Evolutionary conservation across 2,329 filamentous ascomycete genomes (phyloP).

Genomic region (Xylaria digitata): DNA sequence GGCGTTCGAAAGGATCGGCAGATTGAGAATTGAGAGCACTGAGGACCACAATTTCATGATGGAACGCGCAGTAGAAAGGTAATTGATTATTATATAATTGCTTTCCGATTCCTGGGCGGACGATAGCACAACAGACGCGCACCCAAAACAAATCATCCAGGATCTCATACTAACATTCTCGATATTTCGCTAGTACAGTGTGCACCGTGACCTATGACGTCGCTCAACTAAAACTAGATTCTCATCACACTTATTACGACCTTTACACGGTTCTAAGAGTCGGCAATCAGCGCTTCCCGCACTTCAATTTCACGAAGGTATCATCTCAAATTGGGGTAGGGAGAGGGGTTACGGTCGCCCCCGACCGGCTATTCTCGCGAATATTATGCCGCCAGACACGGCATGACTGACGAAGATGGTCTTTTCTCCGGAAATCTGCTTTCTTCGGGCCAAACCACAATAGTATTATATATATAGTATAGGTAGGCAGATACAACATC

Average conservation of each 20-base stretch:
- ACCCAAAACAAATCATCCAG: not conserved
- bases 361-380: constrained; percentile 30
- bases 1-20: not conserved
- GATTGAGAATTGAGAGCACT: not conserved
- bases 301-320: not conserved
- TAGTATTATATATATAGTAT: not conserved
- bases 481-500: not conserved
- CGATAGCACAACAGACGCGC: not conserved
- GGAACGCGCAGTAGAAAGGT: not conserved
- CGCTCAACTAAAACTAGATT: not conserved
- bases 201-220: not conserved
- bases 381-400: constrained; percentile 31
- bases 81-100: not conserved
- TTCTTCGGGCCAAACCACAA: not conserved
- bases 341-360: not conserved
- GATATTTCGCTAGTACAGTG: not conserved
- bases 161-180: not conserved
- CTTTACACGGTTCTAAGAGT: not conserved
- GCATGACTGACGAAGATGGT: constrained; percentile 17
- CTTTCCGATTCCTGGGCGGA: not conserved
- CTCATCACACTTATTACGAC: not conserved
- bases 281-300: not conserved
- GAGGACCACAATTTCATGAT: constrained; percentile 6
- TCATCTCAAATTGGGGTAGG: not conserved
- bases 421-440: not conserved